Conservation (phyloP, 306 rosid species). For the Ceratonia siliqua region DNA sequence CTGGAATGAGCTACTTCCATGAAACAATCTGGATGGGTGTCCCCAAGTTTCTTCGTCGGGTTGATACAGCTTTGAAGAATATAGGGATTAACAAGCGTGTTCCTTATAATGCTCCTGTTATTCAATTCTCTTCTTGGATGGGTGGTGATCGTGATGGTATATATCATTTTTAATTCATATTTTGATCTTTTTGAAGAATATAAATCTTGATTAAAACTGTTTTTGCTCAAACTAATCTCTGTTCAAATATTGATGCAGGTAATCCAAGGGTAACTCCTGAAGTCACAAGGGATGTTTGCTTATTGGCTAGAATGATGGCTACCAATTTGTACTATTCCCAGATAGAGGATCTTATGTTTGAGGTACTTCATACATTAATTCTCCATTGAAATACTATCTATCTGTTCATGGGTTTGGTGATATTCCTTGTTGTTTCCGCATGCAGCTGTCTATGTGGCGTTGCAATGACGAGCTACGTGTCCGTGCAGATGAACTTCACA, state of each 20-base stretch:
- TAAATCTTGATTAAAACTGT: too few relatives aligned
- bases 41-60: conserved; percentile 90
- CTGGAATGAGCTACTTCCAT: conserved; percentile 99
- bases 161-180: too few relatives aligned
- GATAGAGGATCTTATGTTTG: conserved; percentile 89
- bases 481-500: conserved; percentile 70
- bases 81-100: conserved; percentile 88
- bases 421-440: conserved; percentile 34
- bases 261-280: conserved; percentile 92
- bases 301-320: conserved; percentile 93
- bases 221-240: too few relatives aligned
- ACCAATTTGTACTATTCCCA: conserved; percentile 75
- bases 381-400: not conserved
- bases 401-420: not conserved
- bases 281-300: conserved; percentile 88
- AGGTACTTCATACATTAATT: conserved; percentile 43
- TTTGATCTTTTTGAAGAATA: too few relatives aligned
- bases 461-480: conserved; percentile 86
- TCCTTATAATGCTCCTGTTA: conserved; percentile 94
- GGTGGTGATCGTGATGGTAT: conserved; percentile 99
- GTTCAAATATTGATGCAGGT: conserved; percentile 47
- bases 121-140: conserved; percentile 99
- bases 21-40: conserved; percentile 98
- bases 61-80: conserved; percentile 94
- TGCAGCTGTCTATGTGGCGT: conserved; percentile 96